Conservation (phyloP, 345 rosid species). For the Anacardium occidentale region DNA sequence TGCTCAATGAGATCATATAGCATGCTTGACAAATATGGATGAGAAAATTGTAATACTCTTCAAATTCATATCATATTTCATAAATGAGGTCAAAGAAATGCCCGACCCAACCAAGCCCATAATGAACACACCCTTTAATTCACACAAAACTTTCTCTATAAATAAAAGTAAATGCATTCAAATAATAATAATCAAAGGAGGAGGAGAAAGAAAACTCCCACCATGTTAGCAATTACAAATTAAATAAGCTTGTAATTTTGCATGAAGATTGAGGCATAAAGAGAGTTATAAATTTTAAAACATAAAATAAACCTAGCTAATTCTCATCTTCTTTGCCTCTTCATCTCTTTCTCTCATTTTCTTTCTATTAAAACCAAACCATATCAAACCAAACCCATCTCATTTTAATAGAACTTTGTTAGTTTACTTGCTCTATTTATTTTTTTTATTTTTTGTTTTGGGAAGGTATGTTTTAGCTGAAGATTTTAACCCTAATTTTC, state of each 20-base stretch:
- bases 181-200: not conserved
- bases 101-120: too few relatives aligned
- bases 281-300: not conserved
- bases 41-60: too few relatives aligned
- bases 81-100: too few relatives aligned
- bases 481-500: conserved; percentile 43
- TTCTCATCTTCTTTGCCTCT: conserved; percentile 11
- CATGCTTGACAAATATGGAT: too few relatives aligned
- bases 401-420: conserved; percentile 38
- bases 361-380: conserved; percentile 47
- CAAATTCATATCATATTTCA: too few relatives aligned
- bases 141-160: too few relatives aligned
- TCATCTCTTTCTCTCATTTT: conserved; percentile 16
- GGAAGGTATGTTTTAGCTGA: conserved; percentile 32
- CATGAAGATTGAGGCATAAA: not conserved
- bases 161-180: too few relatives aligned
- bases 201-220: not conserved
- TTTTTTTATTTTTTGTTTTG: conserved; percentile 2
- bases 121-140: too few relatives aligned
- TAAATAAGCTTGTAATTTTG: too few relatives aligned
- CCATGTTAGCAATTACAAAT: not conserved
- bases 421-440: conserved; percentile 46
- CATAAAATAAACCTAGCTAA: not conserved
- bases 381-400: conserved; percentile 38
- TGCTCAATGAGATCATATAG: too few relatives aligned